Base-by-base conservation (phyloP, 495 filamentous ascomycete genomes). In the Talaromyces trachyspermus region DNA sequence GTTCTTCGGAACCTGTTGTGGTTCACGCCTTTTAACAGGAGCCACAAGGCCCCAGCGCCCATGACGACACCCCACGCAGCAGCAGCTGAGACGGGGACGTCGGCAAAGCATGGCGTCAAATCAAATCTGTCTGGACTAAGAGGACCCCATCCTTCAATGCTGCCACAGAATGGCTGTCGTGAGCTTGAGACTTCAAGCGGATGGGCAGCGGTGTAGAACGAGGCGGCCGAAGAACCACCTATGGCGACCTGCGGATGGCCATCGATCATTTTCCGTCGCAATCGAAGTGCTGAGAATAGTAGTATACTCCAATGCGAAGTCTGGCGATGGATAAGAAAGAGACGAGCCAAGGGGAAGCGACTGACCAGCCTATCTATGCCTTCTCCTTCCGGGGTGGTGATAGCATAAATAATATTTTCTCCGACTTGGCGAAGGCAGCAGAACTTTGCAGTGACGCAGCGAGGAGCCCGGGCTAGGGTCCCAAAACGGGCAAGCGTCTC, bases 91-190 rank as follows among this genome's bases (percentile, higher is more conserved):
- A 97, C 77, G 70, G 83, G 86, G 8, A 90, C 75, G 61, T 97
- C 94, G 41, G 95, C 75, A 62, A 96, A 97, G 67, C 94, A 99
- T 48, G 94, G 89, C 29, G 94, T 96, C 64, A 99, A 86, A 62
- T 97, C 90, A 63, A 85, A 95, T 52, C 89, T 71, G 47, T 77
- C 72, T 15, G 79, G 78, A 62, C 88, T 92, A 55, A 99, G 48
- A 14, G 94, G 94, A 9, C 94, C 94, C 92, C 92, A 99, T 59
- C 94, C 94, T 65, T 96, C 90, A 26, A 70, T 66, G 67, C 95
- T 88, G 54, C 83, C 78, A 65, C 90, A 96, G 66, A 95, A 75
- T 24, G 84, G 80, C 59, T 92, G 85, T 44, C 57, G 55, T 39
- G 39, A n/a, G 22, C n/a, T 33, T 33, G 59, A 39, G 50, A 56